A percentile compares a stretch with the other conserved stretches of the same genome.
Evolutionary conservation across 495 filamentous ascomycete genomes (phyloP).

Genomic region (Trichoderma parareesei): DNA sequence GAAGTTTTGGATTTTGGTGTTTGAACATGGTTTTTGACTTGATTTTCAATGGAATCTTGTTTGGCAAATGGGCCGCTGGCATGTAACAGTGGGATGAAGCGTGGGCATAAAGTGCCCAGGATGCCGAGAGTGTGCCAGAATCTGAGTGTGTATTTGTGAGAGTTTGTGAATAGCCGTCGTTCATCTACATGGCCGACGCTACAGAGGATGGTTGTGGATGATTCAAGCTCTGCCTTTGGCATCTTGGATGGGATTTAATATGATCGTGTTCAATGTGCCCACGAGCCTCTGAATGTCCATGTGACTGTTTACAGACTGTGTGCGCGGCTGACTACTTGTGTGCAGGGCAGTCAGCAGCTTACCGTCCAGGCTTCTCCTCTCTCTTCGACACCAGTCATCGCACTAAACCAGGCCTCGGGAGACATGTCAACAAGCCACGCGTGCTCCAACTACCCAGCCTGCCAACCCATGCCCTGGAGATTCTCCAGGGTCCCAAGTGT

Average conservation of each 20-base stretch:
- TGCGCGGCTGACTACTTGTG: no score
- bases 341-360: no score
- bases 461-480: no score
- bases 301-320: no score
- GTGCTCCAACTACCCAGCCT: no score
- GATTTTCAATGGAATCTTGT: neutral
- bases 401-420: no score
- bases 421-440: no score
- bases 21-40: neutral
- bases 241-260: conserved; percentile 1
- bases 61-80: neutral
- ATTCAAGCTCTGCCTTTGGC: conserved; percentile 4
- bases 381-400: no score
- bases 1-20: neutral
- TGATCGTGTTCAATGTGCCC: neutral
- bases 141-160: neutral
- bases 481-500: no score
- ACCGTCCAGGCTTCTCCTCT: no score
- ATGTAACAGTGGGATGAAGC: neutral
- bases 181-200: neutral
- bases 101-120: neutral
- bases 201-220: neutral
- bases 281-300: neutral
- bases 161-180: neutral
- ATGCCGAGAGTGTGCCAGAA: neutral